Percentiles rank a stretch among this genome's conserved stretches.
Evolutionary conservation across 768 basidiomycete species (phyloP).

Genomic region (Krasilnikovozyma curviuscula): DNA sequence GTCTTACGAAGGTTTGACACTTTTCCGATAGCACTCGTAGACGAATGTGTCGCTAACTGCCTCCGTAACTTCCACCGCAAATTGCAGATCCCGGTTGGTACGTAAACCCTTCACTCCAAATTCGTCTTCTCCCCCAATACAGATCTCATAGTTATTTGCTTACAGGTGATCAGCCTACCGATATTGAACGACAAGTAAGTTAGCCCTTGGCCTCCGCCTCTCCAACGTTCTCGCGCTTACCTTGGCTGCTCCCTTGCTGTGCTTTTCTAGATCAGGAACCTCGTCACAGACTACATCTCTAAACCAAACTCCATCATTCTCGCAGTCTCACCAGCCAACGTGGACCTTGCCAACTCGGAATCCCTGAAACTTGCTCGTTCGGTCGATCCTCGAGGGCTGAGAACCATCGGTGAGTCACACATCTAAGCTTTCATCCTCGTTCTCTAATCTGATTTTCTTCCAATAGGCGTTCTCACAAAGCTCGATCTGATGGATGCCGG

Average conservation of each 20-base stretch:
- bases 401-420: no score
- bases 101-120: no score
- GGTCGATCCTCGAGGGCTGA: constrained; percentile 86
- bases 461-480: constrained; percentile 92
- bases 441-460: no score
- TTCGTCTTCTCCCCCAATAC: no score
- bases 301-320: constrained; percentile 95
- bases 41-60: no score
- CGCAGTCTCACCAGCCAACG: constrained; percentile 90
- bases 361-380: constrained; percentile 87
- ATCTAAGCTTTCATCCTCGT: no score
- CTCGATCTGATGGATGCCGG: constrained; percentile 98
- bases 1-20: no score
- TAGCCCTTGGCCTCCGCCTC: background rate
- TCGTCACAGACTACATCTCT: constrained; percentile 89
- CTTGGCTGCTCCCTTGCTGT: background rate
- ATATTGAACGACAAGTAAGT: constrained; percentile 56
- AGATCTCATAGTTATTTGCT: no score
- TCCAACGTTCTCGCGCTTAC: background rate
- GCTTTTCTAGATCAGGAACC: constrained; percentile 51
- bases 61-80: no score
- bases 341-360: constrained; percentile 96
- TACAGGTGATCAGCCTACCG: constrained; percentile 74
- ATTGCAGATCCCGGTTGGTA: no score
- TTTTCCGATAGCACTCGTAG: no score